Evolutionary conservation across 2,329 filamentous ascomycete species (phyloP).

Genomic region (Aspergillus arachidicola): DNA sequence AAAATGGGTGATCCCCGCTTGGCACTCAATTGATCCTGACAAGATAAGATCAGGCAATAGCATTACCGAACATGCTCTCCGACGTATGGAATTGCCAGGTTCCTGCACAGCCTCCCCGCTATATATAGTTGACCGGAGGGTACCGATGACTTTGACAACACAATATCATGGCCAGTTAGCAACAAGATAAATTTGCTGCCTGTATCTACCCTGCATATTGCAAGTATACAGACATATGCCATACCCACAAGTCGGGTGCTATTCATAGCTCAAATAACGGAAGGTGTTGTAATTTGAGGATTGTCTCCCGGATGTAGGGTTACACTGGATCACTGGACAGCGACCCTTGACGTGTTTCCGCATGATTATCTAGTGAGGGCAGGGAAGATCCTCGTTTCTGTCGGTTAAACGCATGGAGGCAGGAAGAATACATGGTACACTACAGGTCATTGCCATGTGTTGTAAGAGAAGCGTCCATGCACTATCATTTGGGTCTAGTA

Average conservation of each 20-base stretch:
- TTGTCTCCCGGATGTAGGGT: not conserved
- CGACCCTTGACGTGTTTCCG: not conserved
- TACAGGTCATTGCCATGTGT: not conserved
- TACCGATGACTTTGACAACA: constrained; percentile 4
- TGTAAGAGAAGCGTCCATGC: not conserved
- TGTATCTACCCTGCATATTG: constrained; percentile 2
- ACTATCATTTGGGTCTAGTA: no score
- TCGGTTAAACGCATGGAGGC: not conserved
- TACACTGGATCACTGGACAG: not conserved
- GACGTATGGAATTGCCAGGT: constrained; percentile 1
- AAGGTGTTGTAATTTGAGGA: not conserved
- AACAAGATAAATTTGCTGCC: constrained; percentile 15
- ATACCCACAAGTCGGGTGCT: not conserved
- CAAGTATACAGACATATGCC: not conserved
- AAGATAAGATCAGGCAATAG: not conserved
- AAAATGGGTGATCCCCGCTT: not conserved
- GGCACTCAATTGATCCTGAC: constrained; percentile 1
- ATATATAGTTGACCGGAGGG: constrained; percentile 14
- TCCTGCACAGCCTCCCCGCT: constrained; percentile 19
- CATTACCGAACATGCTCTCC: not conserved
- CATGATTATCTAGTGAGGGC: not conserved
- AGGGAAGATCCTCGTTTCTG: not conserved
- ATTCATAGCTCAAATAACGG: not conserved
- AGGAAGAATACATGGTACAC: not conserved
- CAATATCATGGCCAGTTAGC: constrained; percentile 7